These are phyloP conservation scores for Helicocarpus griseus DNA, from an alignment of 2,329 filamentous ascomycete species.

Conservation along the genomic window DNA sequence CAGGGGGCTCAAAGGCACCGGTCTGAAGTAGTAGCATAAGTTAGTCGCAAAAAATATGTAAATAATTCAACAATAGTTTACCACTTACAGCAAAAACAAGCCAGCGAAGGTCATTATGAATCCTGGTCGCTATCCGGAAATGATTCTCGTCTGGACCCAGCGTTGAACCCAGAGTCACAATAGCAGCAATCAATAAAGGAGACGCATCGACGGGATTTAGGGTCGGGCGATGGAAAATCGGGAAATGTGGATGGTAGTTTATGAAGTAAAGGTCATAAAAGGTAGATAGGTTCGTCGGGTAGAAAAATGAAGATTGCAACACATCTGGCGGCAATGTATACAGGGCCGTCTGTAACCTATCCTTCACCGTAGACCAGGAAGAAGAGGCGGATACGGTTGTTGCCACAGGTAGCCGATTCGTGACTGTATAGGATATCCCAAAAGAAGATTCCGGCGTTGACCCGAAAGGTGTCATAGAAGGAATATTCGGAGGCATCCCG, in stretches of 20 bases:
- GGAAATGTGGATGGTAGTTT: slow-evolving; percentile 22
- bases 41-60: not conserved
- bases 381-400: slow-evolving; percentile 10
- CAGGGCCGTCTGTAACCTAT: slow-evolving; percentile 14
- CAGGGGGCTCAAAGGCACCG: slow-evolving; percentile 18
- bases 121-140: slow-evolving; percentile 13
- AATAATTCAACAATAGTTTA: too few relatives aligned
- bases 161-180: slow-evolving; percentile 19
- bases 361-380: slow-evolving; percentile 14
- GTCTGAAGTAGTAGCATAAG: slow-evolving; percentile 9
- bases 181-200: slow-evolving; percentile 18
- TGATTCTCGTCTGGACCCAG: slow-evolving; percentile 15
- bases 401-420: too few relatives aligned
- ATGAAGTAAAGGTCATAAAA: slow-evolving; percentile 19
- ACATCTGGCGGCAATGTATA: slow-evolving; percentile 11
- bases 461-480: too few relatives aligned
- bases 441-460: too few relatives aligned
- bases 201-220: slow-evolving; percentile 12
- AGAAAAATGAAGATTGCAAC: slow-evolving; percentile 17
- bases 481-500: not conserved
- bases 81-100: slow-evolving; percentile 16
- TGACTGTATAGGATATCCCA: too few relatives aligned
- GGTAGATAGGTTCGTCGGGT: slow-evolving; percentile 13
- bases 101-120: slow-evolving; percentile 18
- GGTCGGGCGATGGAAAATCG: slow-evolving; percentile 18